Percentiles rank a stretch among this genome's conserved stretches.
Evolutionary conservation across 177 flowering plant species (phyloP).

Genomic region (Vitis hybrid): DNA sequence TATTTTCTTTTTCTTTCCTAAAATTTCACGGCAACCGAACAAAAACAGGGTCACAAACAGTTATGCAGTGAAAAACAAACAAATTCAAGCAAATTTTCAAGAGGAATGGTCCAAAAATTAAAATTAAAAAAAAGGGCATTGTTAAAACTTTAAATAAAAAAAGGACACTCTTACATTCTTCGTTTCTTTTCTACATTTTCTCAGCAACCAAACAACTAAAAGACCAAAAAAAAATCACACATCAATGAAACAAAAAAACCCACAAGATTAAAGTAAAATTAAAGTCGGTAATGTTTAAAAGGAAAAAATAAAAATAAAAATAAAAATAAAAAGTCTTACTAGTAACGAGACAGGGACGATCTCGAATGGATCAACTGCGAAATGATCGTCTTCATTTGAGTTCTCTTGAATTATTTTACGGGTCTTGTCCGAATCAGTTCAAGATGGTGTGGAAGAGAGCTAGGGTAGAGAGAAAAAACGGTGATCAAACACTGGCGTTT

Average conservation of each 20-base stretch:
- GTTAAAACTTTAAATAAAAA: background rate
- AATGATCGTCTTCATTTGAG: slow-evolving; percentile 27
- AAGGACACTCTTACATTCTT: background rate
- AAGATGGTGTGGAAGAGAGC: background rate
- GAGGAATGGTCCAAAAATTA: background rate
- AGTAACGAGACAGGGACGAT: slow-evolving; percentile 33
- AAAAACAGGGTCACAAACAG: background rate
- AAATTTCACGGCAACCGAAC: too few species aligned
- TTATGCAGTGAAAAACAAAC: too few species aligned
- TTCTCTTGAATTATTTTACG: background rate
- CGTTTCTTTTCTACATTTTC: background rate
- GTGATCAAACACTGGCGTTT: too few species aligned
- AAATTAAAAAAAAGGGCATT: too few species aligned
- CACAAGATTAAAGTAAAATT: background rate
- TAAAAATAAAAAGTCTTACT: slow-evolving; percentile 27
- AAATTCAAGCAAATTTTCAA: background rate
- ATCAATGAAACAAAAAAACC: background rate
- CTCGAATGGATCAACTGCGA: slow-evolving; percentile 55
- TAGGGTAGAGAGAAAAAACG: too few species aligned
- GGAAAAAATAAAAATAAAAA: background rate
- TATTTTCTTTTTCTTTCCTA: too few species aligned
- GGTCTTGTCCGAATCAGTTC: background rate
- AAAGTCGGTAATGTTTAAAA: background rate
- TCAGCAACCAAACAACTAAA: background rate
- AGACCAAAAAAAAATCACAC: background rate